Evolutionary conservation across 1,284 basidiomycete genomes (phyloP).

Genomic region (Dichomitus squalens): DNA sequence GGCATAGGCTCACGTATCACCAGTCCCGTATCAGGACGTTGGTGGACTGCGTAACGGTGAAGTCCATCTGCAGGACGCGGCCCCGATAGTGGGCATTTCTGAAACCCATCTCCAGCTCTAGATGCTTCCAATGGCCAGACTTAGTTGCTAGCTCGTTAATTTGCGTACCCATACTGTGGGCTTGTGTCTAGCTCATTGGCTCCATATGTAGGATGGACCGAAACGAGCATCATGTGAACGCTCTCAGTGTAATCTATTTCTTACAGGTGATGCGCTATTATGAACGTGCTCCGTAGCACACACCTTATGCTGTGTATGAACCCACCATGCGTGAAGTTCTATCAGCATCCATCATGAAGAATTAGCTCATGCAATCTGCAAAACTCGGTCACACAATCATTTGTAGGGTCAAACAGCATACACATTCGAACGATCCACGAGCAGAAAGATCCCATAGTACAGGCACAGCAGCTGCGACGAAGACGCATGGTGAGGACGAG

Average conservation of each 20-base stretch:
- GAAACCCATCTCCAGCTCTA: background rate
- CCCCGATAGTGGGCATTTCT: background rate
- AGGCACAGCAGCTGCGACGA: constrained; percentile 5
- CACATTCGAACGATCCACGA: constrained; percentile 23
- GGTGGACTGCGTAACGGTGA: too few relatives aligned
- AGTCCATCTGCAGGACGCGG: background rate
- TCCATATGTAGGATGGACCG: background rate
- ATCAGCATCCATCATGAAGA: too few relatives aligned
- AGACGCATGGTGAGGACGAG: background rate
- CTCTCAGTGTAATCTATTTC: background rate
- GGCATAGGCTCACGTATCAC: background rate
- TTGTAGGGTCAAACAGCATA: constrained; percentile 12
- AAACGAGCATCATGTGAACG: background rate
- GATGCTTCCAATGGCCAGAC: background rate
- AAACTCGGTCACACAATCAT: too few relatives aligned
- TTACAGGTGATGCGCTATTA: too few relatives aligned
- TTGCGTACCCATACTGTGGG: too few relatives aligned
- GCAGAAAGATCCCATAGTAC: constrained; percentile 17
- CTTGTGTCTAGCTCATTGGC: too few relatives aligned
- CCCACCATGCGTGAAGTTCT: too few relatives aligned
- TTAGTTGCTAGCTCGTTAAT: background rate
- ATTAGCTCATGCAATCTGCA: too few relatives aligned
- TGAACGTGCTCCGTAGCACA: too few relatives aligned
- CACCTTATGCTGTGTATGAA: too few relatives aligned
- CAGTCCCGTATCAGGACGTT: background rate